Evolutionary conservation across 148 eudicot species (phyloP), one percentile per base, ranked within the genome.

Genomic region (Arbutus unedo): DNA sequence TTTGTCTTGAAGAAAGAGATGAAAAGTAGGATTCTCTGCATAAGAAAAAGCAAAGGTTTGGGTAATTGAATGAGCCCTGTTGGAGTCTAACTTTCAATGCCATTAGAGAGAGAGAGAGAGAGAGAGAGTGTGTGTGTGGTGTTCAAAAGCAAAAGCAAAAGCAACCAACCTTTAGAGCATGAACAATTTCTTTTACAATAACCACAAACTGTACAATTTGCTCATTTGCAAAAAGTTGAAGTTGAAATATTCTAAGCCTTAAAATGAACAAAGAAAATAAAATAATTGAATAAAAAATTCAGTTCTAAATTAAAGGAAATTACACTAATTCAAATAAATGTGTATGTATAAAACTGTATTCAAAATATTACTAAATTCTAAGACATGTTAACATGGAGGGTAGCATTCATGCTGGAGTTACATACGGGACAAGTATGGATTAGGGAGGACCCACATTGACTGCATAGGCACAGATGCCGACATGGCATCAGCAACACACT

Each of bases 401-500:
- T 81, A 53, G 85, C 88, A 77, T 60, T 77, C 86, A 77, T 84
- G 85, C 25, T 45, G 49, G 84, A 74, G 44, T 84, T 84, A 51
- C 90, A 88, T 7, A 88, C 87, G 15, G 88, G 90, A 78, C 90
- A 88, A 0, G 80, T 54, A 6, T n/a, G 47, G 21, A 15, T 25
- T 9, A 55, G 74, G 44, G 81, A 73, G 55, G 85, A 59, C 81
- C 88, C 90, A 85, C 90, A 88, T 6, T 18, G 48, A 2, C 47
- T 49, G 75, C 90, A 88, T 0, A 88, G 85, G 80, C 90, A 88
- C 2, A 88, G 82, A 74, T 88, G 90, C 87, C 88, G 75, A 60
- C 90, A 88, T 70, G 90, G 90, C 82, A 88, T 54, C 82, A 88
- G 53, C 88, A 88, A 50, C 82, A 88, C 90, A 53, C 88, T 72